These are phyloP conservation scores for Termitomyces sp. DNA, from an alignment of 768 basidiomycete genomes.

Conservation along the genomic window DNA sequence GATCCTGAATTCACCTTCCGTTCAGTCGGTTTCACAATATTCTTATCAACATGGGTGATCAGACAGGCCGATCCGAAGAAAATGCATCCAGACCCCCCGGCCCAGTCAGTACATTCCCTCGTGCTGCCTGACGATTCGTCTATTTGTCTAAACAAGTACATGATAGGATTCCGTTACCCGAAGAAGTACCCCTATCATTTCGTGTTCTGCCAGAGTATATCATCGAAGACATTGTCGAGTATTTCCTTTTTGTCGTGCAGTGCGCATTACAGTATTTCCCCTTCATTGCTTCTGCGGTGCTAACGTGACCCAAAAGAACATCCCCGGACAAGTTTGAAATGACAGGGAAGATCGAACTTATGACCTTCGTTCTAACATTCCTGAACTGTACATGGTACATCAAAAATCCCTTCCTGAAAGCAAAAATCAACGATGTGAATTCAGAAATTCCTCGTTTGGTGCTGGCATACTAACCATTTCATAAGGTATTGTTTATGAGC, in stretches of 20 bases:
- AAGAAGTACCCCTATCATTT: conserved; percentile 82
- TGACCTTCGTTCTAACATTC: conserved; percentile 88
- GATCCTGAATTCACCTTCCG: conserved; percentile 82
- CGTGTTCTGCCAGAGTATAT: conserved; percentile 90
- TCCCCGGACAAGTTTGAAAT: conserved; percentile 79
- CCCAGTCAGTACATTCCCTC: conserved; percentile 46
- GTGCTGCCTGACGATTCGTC: background rate
- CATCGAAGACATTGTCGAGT: conserved; percentile 90
- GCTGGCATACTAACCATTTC: background rate
- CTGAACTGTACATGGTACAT: conserved; percentile 94
- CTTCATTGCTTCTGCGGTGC: background rate
- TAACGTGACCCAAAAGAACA: conserved; percentile 29
- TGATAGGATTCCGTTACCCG: conserved; percentile 73
- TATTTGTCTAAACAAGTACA: background rate
- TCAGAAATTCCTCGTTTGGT: background rate
- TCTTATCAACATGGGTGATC: conserved; percentile 92
- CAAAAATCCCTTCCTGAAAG: conserved; percentile 97
- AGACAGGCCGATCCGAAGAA: conserved; percentile 81
- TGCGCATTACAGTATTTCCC: conserved; percentile 27
- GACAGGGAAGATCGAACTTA: conserved; percentile 78
- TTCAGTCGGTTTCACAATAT: conserved; percentile 79
- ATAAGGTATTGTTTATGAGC: conserved; percentile 69
- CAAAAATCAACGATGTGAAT: conserved; percentile 88
- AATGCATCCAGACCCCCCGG: conserved; percentile 62
- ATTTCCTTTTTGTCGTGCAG: conserved; percentile 80